phyloP scores from a whole-genome alignment of 169 alveolate genomes.

The Perkinsus olseni region DNA sequence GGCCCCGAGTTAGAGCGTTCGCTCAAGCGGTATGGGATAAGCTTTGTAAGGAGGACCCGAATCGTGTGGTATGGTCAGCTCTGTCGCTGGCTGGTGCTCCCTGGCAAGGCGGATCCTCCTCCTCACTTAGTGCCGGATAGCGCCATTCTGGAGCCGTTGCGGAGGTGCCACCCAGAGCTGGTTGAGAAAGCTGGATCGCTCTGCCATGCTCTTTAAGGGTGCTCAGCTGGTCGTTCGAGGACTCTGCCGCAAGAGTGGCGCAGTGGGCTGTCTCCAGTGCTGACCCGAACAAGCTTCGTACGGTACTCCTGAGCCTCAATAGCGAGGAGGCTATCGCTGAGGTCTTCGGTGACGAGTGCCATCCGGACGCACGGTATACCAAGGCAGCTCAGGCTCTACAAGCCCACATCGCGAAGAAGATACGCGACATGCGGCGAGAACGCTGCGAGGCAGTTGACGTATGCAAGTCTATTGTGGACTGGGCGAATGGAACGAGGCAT shows the following conservation, averaged over 20 bases:
- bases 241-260: not conserved
- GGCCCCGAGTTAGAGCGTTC: not conserved
- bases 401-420: not conserved
- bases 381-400: not conserved
- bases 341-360: not conserved
- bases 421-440: not conserved
- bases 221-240: not conserved
- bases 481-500: not conserved
- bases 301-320: not conserved
- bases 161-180: not conserved
- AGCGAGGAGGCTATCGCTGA: not conserved
- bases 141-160: not conserved
- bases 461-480: not conserved
- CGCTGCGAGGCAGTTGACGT: not conserved
- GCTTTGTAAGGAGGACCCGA: not conserved
- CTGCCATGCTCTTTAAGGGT: not conserved
- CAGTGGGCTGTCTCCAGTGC: not conserved
- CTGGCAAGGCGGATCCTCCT: not conserved
- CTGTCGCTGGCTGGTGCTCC: not conserved
- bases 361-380: not conserved
- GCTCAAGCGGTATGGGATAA: not conserved
- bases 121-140: not conserved
- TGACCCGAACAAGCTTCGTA: not conserved
- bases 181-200: not conserved
- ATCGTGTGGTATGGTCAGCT: not conserved